These are phyloP conservation scores for Escovopsis weberi DNA, from an alignment of 2,329 filamentous ascomycete species.

Conservation along the genomic window DNA sequence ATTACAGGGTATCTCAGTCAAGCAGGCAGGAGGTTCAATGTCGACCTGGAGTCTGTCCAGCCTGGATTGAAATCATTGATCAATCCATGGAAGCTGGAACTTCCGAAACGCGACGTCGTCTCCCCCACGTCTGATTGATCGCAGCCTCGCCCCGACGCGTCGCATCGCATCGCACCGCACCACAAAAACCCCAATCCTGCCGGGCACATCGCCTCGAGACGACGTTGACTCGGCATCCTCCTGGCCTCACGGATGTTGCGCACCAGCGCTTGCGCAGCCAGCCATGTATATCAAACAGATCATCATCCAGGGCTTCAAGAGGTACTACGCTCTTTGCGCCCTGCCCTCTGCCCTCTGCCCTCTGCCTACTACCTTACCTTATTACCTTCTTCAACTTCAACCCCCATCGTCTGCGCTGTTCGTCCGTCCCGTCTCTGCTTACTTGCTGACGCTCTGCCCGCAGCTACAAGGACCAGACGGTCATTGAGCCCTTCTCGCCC, in stretches of 20 bases:
- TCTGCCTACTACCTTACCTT: background rate
- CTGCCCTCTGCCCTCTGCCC: background rate
- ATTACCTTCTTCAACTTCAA: background rate
- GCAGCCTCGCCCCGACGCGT: conserved; percentile 7
- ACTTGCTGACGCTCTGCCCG: conserved; percentile 9
- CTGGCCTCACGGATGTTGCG: conserved; percentile 20
- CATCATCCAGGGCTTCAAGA: conserved; percentile 99
- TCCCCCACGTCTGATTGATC: conserved; percentile 5
- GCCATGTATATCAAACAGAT: conserved; percentile 99
- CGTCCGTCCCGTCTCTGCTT: no score
- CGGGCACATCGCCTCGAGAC: conserved; percentile 4
- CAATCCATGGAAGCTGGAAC: no score
- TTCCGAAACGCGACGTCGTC: conserved; percentile 12
- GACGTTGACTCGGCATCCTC: conserved; percentile 12
- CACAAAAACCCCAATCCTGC: conserved; percentile 1
- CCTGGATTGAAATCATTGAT: no score
- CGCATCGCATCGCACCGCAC: conserved; percentile 11
- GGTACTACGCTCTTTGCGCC: conserved; percentile 35
- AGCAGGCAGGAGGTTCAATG: no score
- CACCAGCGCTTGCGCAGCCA: conserved; percentile 23
- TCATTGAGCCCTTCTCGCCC: conserved; percentile 94
- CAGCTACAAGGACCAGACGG: conserved; percentile 98
- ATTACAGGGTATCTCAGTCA: no score
- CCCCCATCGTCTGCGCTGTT: conserved; percentile 1
- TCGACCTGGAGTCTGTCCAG: no score